Base-by-base conservation (phyloP, 805 yeast genomes). In the Lachancea sp. region DNA sequence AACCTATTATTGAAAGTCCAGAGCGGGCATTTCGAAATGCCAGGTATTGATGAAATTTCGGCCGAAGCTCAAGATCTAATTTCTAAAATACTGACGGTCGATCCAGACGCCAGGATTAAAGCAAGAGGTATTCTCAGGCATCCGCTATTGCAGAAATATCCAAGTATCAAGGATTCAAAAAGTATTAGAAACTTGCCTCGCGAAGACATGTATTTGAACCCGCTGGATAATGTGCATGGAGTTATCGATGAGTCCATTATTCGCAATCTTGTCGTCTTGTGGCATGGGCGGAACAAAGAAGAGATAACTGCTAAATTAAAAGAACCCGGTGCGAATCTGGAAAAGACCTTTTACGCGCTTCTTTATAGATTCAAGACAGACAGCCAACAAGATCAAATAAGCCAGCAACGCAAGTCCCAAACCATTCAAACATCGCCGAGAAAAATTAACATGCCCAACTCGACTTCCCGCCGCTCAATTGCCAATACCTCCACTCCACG, bases 1-100 rank as follows among this genome's bases (percentile, higher is more conserved):
- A 81, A 83, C 54, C 68, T 92, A 48, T 70, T 92, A 36, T 67
- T 87, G 50, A 92, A 92, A 60, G 98, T 92, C 17, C 97, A 90
- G 65, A 77, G 80, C 40, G 98, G 98, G 29, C 74, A 76, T 53
- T 92, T 80, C 60, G 74, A 74, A 42, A 85, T 90, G 80, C 96
- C 96, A 26, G 71, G 71, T 32, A 79, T 81, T 44, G 72, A 74
- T 34, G 82, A 83, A 47, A 67, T 92, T 29, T 82, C 95, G 2
- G 50, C 68, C 22, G 96, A 92, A 50, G 97, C 98, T 4, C 79
- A 78, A 56, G 96, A 92, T 62, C 72, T 92, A 47, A 83, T 92
- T 39, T 64, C 78, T 45, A 71, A 72, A 46, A 92, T 92, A 83
- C 71, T 92, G 43, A 76, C 77, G 18, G 94, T 89, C 4, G 78